These are phyloP conservation scores for Wickerhamiella azymoides DNA, from an alignment of 805 yeast species.

Conservation along the genomic window DNA sequence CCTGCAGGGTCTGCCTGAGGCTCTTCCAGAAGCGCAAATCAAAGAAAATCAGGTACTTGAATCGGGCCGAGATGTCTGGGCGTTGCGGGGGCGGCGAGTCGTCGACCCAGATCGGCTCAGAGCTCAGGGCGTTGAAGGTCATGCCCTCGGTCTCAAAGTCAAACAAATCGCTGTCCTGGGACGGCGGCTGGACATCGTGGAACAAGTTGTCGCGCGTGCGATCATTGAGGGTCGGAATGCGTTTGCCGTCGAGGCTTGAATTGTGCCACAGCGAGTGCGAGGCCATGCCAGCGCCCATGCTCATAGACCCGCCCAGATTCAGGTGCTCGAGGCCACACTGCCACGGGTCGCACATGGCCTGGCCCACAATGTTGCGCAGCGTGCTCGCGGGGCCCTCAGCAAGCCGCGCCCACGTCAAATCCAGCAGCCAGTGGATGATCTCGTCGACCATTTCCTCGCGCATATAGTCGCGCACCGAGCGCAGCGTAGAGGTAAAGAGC, in stretches of 20 bases:
- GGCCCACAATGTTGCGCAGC: slow-evolving; percentile 37
- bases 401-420: slow-evolving; percentile 35
- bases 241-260: slow-evolving; percentile 1
- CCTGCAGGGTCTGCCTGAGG: slow-evolving; percentile 44
- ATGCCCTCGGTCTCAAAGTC: neutral
- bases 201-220: neutral
- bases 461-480: slow-evolving; percentile 54
- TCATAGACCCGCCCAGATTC: neutral
- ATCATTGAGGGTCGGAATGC: slow-evolving; percentile 2
- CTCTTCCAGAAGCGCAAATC: slow-evolving; percentile 64
- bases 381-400: slow-evolving; percentile 33
- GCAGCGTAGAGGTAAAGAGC: slow-evolving; percentile 42
- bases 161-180: neutral
- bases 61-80: slow-evolving; percentile 24
- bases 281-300: neutral
- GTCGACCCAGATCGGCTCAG: neutral
- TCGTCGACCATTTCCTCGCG: slow-evolving; percentile 73
- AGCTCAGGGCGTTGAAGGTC: slow-evolving; percentile 1
- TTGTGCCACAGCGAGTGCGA: neutral
- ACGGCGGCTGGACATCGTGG: slow-evolving; percentile 7
- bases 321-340: slow-evolving; percentile 30
- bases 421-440: slow-evolving; percentile 50
- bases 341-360: slow-evolving; percentile 52
- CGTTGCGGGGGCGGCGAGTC: neutral
- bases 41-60: slow-evolving; percentile 45